A percentile compares a stretch with the other conserved stretches of the same genome.
Evolutionary conservation across 2,329 filamentous ascomycete genomes (phyloP).

Genomic region (Xylaria sp.): DNA sequence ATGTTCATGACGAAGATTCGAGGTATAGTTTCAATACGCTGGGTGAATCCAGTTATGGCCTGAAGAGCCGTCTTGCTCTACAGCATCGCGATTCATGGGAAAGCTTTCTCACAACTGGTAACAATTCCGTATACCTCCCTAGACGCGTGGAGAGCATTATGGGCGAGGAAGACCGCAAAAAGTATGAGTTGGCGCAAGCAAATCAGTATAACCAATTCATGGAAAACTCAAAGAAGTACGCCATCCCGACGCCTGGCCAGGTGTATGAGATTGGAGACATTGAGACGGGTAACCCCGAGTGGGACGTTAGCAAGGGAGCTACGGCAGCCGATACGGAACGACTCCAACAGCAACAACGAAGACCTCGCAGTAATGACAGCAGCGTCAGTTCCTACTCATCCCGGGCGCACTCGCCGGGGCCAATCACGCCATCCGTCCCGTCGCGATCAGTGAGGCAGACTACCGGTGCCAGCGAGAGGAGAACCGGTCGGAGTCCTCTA

Average conservation of each 20-base stretch:
- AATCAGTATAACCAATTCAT: conserved; percentile 50
- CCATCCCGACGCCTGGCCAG: conserved; percentile 49
- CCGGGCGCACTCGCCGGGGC: conserved; percentile 19
- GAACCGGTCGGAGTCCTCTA: conserved; percentile 47
- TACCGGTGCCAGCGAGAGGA: conserved; percentile 34
- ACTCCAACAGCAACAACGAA: conserved; percentile 32
- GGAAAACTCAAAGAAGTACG: conserved; percentile 41
- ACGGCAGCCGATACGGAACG: conserved; percentile 31
- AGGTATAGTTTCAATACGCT: conserved; percentile 57
- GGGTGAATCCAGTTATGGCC: conserved; percentile 35
- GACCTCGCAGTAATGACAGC: conserved; percentile 33
- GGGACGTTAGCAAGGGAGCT: conserved; percentile 48
- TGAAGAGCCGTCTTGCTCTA: conserved; percentile 53
- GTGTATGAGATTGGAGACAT: conserved; percentile 57
- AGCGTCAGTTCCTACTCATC: conserved; percentile 24
- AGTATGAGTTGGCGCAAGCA: conserved; percentile 73
- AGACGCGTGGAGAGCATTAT: conserved; percentile 77
- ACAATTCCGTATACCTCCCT: conserved; percentile 68
- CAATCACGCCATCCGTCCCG: conserved; percentile 13
- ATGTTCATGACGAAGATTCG: conserved; percentile 73
- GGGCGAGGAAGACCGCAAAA: conserved; percentile 75
- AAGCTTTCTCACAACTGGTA: conserved; percentile 65
- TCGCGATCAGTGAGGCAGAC: conserved; percentile 29
- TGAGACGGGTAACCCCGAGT: conserved; percentile 48
- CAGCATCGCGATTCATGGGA: conserved; percentile 69